Base-by-base conservation (phyloP, 495 filamentous ascomycete genomes). In the Xylaria sp. region DNA sequence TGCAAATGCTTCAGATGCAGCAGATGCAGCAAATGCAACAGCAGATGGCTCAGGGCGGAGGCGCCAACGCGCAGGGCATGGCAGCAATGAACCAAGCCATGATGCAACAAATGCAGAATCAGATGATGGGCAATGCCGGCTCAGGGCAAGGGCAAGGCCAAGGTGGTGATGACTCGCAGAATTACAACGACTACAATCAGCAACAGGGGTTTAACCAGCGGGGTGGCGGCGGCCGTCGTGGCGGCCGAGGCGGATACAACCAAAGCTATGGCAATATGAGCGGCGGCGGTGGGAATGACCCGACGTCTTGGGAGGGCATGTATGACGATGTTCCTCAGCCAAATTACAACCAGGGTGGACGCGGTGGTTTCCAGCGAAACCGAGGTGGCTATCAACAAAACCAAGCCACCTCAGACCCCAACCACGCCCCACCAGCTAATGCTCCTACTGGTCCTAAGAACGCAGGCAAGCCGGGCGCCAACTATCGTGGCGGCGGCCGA, bases 251-350 rank as follows among this genome's bases (percentile, higher is more conserved):
- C 24, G 75, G 70, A 44, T 78, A 76, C 59, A 77, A 69, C 21
- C 75, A 75, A 44, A 52, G 21, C 31, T 79, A 77, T 33, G 70
- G 76, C 69, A 74, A 75, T 58, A 70, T 70, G 58, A 80, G 43
- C 88, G 87, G 48, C 17, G 52, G 61, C 61, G 69, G 72, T 19
- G 72, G 73, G 11, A 75, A 72, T 67, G 80, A 79, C 5, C 91
- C 92, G 31, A 95, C 93, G 29, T 93, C 91, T 29, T 98, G 96
- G 95, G 96, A 99, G 80, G 96, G 96, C 67, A 99, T 99, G 96
- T 99, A 99, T 80, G 96, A 99, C 78, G 96, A 98, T 78, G 94
- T 97, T 1, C 97, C 97, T 29, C 94, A 95, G 76, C 94, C 94
- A 11, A 90, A 91, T 68, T 88, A 90, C 58, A 87, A 88, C 72